Conservation (phyloP, 805 yeast genomes). For the Wickerhamiella sorbophila region DNA sequence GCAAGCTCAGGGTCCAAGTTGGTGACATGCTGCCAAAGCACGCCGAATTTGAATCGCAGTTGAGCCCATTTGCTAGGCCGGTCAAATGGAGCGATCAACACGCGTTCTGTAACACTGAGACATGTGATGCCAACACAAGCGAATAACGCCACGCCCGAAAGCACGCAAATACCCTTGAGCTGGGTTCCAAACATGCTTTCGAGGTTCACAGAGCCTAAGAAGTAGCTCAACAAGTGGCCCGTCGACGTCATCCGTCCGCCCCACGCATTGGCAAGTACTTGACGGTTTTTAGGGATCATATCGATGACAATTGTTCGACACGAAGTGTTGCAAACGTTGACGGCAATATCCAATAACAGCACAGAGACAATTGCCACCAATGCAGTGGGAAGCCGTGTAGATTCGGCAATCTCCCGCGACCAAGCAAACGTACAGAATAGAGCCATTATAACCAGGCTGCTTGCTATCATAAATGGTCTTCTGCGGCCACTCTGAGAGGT, state of each 20-base stretch:
- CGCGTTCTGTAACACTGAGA: conserved; percentile 33
- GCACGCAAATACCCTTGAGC: conserved; percentile 34
- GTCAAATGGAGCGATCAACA: conserved; percentile 30
- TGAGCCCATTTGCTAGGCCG: conserved; percentile 18
- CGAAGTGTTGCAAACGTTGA: conserved; percentile 45
- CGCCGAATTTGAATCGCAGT: background rate
- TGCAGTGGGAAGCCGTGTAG: conserved; percentile 26
- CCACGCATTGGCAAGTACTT: conserved; percentile 48
- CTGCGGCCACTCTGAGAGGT: conserved; percentile 33
- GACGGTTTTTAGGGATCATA: conserved; percentile 42
- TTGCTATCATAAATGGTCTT: conserved; percentile 43
- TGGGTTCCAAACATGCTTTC: conserved; percentile 30
- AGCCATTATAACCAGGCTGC: conserved; percentile 34
- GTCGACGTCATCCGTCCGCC: conserved; percentile 50
- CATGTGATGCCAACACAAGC: conserved; percentile 30
- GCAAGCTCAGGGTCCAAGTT: conserved; percentile 37
- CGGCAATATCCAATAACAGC: conserved; percentile 41
- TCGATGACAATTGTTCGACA: conserved; percentile 49
- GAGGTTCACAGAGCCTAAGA: conserved; percentile 37
- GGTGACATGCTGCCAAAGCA: conserved; percentile 7
- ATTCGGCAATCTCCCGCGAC: conserved; percentile 30
- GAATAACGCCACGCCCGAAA: conserved; percentile 32
- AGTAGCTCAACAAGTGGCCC: conserved; percentile 45
- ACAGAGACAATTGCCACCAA: conserved; percentile 29
- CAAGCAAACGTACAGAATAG: conserved; percentile 26